Base-by-base conservation (phyloP, 116 monocot species). In the Cymodocea nodosa region DNA sequence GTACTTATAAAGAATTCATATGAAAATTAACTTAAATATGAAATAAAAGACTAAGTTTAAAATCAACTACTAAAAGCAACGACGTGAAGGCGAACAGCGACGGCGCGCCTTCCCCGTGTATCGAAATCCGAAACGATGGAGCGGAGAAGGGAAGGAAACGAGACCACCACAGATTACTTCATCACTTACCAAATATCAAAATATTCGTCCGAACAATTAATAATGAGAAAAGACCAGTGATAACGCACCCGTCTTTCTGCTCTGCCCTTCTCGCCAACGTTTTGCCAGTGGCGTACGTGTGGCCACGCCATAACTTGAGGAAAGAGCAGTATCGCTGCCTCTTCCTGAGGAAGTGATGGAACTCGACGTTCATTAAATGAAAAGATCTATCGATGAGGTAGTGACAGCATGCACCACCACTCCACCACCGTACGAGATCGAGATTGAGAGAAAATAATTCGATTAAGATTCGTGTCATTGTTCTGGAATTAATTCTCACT, bases 191-290 rank as follows among this genome's bases (percentile, higher is more conserved):
- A 56, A 23, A 56, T 56, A 56, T 56, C 56, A 20, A 56, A 56
- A 56, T 56, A 56, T 56, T 56, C 56, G 56, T 23, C 23, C 23
- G 23, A 56, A 56, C 18, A n/a, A n/a, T n/a, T n/a, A 56, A 56
- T 56, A 56, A 56, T 56, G 56, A 56, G 56, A 56, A 23, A 56
- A 23, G 56, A 56, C 56, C n/a, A 56, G 11, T 7, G 56, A 56
- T 18, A 23, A 2, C 12, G 18, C n/a, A n/a, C n/a, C n/a, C n/a
- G n/a, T n/a, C n/a, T n/a, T n/a, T n/a, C n/a, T n/a, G n/a, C n/a
- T 20, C 23, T 23, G 12, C 56, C 23, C 22, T 56, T 56, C 22
- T 9, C 11, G 23, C 20, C 56, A 56, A 0, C 6, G 37, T 37
- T 37, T 37, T 37, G 37, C 37, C 37, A 37, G 2, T 37, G 37